Base-by-base conservation (phyloP, 2,329 filamentous ascomycete genomes). In the Ustilaginoidea virens region DNA sequence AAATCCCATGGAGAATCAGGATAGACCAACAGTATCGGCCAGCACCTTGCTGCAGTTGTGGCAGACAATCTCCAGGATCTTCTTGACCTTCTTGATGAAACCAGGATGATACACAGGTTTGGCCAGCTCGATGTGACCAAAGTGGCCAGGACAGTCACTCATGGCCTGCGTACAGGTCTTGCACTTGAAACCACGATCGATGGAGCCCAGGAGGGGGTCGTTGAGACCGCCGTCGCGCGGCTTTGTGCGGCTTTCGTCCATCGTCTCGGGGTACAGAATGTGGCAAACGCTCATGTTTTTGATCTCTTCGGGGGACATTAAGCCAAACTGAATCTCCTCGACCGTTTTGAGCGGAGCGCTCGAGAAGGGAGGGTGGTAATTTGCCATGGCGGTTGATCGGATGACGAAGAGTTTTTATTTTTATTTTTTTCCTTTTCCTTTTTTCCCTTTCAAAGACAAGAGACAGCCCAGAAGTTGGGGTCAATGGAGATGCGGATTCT, bases 31-130 rank as follows among this genome's bases (percentile, higher is more conserved):
- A 77, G 83, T 81, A 71, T 96, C 86, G 60, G 85, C 79, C 66
- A 93, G 73, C 51, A 96, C 82, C 66, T 90, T 92, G 61, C 86
- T 87, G 68, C 92, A 98, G 58, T 92, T 94, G 63, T 93, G 86
- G 69, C 92, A 98, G 56, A 98, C 86, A 44, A 86, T 90, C 69
- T 98, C 92, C 55, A 98, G 66, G 46, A 99, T 74, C 67, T 96
- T 98, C 69, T 99, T 98, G 60, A 93, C 86, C 65, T 96, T 96
- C 56, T 82, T 92, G 61, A 99, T 80, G 59, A 94, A 99, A 47
- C 90, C 90, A 63, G 66, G 61, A 45, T 99, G 90, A 56, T 80
- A 99, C 44, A 98, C 90, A 32, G 92, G 90, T 51, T 83, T 86
- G 23, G 90, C 86, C 42, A 99, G 69, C 60, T 98, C 92, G 46